Conservation (phyloP, 352 stramenopile species). For the Phytopythium sindhum region DNA sequence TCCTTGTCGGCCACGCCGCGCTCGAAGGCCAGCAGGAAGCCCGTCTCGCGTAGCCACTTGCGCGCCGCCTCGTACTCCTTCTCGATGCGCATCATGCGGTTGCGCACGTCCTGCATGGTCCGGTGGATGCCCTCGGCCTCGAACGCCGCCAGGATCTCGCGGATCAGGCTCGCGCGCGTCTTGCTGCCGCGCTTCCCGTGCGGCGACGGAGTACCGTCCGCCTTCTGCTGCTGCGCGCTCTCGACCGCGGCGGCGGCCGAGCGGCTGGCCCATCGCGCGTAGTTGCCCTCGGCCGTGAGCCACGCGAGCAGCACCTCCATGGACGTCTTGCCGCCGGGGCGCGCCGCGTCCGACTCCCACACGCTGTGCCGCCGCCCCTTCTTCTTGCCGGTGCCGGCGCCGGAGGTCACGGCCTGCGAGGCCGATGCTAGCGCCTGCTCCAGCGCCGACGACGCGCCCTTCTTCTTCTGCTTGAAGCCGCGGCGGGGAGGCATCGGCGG, state of each 20-base stretch:
- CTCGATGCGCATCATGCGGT: conserved; percentile 15
- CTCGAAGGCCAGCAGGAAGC: conserved; percentile 10
- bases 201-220: not conserved
- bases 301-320: conserved; percentile 32
- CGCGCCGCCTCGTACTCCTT: conserved; percentile 16
- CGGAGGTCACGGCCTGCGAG: not conserved
- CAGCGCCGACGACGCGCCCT: not conserved
- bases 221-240: not conserved
- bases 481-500: not conserved
- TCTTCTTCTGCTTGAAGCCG: not conserved
- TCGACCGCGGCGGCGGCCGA: not conserved
- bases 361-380: not conserved
- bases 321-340: conserved; percentile 13
- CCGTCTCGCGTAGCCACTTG: conserved; percentile 13
- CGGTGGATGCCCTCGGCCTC: conserved; percentile 16
- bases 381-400: not conserved
- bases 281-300: conserved; percentile 27
- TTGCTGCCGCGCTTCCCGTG: not conserved
- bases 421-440: conserved; percentile 3
- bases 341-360: conserved; percentile 23
- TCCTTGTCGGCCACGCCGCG: conserved; percentile 10
- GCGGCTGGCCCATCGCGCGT: conserved; percentile 14
- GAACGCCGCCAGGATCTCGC: conserved; percentile 15
- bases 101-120: conserved; percentile 12
- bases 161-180: conserved; percentile 5